Evolutionary conservation across 805 yeast genomes (phyloP), one percentile per base, ranked within the genome.

Genomic region (Cyberlindnera xylosilytica): DNA sequence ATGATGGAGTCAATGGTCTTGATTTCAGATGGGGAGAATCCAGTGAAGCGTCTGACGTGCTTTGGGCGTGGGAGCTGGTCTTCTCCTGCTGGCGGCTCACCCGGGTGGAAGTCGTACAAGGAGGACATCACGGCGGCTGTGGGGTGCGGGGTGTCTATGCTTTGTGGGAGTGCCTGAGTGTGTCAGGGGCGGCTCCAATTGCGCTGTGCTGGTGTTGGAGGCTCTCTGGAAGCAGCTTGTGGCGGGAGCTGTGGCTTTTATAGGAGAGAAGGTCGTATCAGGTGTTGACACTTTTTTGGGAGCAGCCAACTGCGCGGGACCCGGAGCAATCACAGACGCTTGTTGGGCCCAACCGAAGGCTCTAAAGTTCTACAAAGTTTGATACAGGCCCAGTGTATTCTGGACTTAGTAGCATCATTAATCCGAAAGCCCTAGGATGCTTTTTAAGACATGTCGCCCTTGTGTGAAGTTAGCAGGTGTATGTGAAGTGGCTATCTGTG

Each of bases 1-100:
- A 89, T 87, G 23, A 79, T 72, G 31, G 87, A 78, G 60, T 89
- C 96, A 58, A 86, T 81, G 28, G 87, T 78, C 55, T 82, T 79
- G 54, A 89, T 86, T 63, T 89, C 96, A 52, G 86, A 84, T 10
- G 96, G 96, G 4, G 95, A 81, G 64, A 89, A 86, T 24, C 97
- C 97, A 0, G 96, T 87, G 54, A 87, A 74, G 35, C 96, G 80
- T 57, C 97, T 74, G 59, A 81, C 73, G 56, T 83, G 82, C 36
- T 63, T 65, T 38, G 69, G 69, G 27, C 64, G 62, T 19, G 65
- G 61, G 12, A 56, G 41, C 16, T 44, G 42, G 20, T 47, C 56
- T 3, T 40, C 49, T 11, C 41, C 35, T 2, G 46, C 32, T 5
- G 42, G 37, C 18, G 49, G 36, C 16, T 42, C 50, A 13, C 45